Evolutionary conservation across 176 grass and related monocot species (phyloP), one percentile per base, ranked within the genome.

Genomic region (Raddia guianensis): DNA sequence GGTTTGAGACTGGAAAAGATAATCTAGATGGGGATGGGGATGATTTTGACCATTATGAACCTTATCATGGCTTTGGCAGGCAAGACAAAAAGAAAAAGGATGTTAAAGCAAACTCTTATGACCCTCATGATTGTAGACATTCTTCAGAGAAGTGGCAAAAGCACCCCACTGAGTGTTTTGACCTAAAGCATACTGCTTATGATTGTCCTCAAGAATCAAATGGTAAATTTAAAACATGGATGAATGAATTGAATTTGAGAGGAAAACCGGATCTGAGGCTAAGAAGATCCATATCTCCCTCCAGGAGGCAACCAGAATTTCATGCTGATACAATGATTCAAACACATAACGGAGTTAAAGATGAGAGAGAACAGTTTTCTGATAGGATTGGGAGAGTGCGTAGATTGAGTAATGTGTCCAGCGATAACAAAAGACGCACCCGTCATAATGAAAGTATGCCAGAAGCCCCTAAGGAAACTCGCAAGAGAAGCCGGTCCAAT

Each of bases 61-160:
- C 90, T 77, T 89, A 92, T 16, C 87, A 77, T 92, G 90, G 90
- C 27, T 91, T 75, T 68, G 33, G 48, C 13, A 83, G 75, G 58
- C 85, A 79, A 68, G 76, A 92, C 33, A 60, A 78, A 55, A 78
- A 10, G 20, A 72, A 74, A 89, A 71, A 78, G 9, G 7, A 62
- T 68, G 49, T 45, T 34, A 92, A 84, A 66, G 72, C 50, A 78
- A 63, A 35, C 45, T 67, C 76, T 77, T 40, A 87, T 72, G 65
- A 68, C 40, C 73, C 89, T 40, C 8, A 1, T 62, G 63, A 79
- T 42, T 68, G 34, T 66, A 63, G 43, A 58, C 64, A 1, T 79
- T 71, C 56, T 82, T 33, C 66, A 45, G 60, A 83, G 8, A 83
- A 85, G 43, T 57, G 70, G 57, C 42, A 68, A 64, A 21, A 84